These are phyloP conservation scores for Baudoinia panamericana DNA, from an alignment of 495 filamentous ascomycete species.

Conservation along the genomic window DNA sequence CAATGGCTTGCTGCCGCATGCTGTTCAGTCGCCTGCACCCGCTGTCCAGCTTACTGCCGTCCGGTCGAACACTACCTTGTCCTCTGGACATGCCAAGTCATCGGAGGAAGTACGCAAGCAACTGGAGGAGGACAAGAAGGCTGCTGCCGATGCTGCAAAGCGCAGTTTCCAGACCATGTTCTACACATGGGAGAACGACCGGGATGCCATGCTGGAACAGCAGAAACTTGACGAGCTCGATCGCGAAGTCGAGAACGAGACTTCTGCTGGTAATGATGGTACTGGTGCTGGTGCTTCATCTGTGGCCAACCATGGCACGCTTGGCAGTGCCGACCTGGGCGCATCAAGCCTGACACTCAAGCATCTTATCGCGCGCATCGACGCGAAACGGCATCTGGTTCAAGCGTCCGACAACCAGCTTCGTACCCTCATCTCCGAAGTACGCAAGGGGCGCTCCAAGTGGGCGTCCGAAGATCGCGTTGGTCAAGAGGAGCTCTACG, in stretches of 20 bases:
- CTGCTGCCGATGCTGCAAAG: conserved; percentile 79
- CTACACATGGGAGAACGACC: conserved; percentile 89
- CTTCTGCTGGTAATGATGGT: conserved; percentile 45
- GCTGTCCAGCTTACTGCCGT: conserved; percentile 27
- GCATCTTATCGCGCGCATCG: conserved; percentile 89
- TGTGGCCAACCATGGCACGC: conserved; percentile 53
- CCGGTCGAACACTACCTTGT: conserved; percentile 29
- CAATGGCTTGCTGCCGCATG: conserved; percentile 29
- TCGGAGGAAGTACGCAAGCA: conserved; percentile 84
- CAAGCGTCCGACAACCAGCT: conserved; percentile 84
- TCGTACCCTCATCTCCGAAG: conserved; percentile 84
- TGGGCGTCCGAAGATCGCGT: conserved; percentile 97
- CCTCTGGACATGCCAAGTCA: conserved; percentile 44
- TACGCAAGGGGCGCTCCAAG: conserved; percentile 92
- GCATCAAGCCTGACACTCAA: conserved; percentile 95
- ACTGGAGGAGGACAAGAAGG: conserved; percentile 85
- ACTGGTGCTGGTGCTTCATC: conserved; percentile 33
- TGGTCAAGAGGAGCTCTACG: conserved; percentile 94
- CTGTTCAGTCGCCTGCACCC: conserved; percentile 31
- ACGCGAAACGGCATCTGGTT: conserved; percentile 77
- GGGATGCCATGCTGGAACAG: conserved; percentile 93
- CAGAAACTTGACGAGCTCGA: conserved; percentile 94
- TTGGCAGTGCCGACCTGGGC: conserved; percentile 87
- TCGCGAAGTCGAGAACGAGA: conserved; percentile 87
- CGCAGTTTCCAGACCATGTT: conserved; percentile 81